These are phyloP conservation scores for Trichaptum fuscoviolaceum DNA, from an alignment of 768 basidiomycete species.

Conservation along the genomic window DNA sequence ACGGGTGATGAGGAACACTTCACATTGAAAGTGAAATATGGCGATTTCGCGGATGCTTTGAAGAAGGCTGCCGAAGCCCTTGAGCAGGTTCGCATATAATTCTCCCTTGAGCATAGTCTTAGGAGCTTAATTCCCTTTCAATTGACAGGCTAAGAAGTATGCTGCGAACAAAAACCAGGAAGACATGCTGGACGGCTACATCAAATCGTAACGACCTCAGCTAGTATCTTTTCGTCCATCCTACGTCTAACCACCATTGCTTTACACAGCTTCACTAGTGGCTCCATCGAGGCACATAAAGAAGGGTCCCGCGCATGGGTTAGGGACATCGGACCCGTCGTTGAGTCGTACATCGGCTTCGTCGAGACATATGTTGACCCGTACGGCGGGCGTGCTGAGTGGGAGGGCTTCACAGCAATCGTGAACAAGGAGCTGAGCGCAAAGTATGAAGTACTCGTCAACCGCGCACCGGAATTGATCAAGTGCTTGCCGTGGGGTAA, in stretches of 20 bases:
- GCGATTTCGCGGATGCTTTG: constrained; percentile 64
- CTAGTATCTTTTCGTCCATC: constrained; percentile 15
- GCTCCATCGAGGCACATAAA: constrained; percentile 76
- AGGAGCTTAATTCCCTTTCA: neutral
- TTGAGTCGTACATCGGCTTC: constrained; percentile 86
- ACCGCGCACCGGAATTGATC: constrained; percentile 72
- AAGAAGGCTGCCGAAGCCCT: constrained; percentile 51
- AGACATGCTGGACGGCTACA: constrained; percentile 73
- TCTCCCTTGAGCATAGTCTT: neutral
- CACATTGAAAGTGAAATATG: constrained; percentile 63
- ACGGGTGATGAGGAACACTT: constrained; percentile 32
- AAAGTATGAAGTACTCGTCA: constrained; percentile 75
- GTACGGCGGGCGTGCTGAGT: constrained; percentile 86
- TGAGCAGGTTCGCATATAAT: constrained; percentile 39
- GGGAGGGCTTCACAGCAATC: constrained; percentile 93
- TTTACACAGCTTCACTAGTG: constrained; percentile 58
- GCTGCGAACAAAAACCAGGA: constrained; percentile 67
- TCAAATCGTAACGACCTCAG: constrained; percentile 50
- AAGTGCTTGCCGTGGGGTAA: constrained; percentile 79
- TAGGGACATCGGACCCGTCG: constrained; percentile 79
- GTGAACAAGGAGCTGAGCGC: constrained; percentile 80
- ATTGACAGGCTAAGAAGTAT: constrained; percentile 60
- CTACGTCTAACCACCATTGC: neutral
- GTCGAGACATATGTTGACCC: constrained; percentile 87
- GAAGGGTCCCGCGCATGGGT: constrained; percentile 79